phyloP scores from a whole-genome alignment of 2,329 filamentous ascomycete species.

The Zarea fungicola region DNA sequence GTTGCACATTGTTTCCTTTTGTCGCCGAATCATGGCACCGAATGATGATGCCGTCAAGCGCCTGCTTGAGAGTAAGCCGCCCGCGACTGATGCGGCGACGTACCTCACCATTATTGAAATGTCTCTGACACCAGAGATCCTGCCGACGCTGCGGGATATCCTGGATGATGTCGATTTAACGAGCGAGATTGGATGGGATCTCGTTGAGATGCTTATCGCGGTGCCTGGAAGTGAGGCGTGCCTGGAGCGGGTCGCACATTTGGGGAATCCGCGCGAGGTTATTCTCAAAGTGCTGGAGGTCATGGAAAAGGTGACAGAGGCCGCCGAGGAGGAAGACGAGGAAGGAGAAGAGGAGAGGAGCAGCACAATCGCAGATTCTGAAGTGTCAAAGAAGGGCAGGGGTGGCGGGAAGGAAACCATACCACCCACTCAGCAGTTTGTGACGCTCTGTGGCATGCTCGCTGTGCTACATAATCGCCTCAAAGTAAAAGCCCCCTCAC shows the following conservation, averaged over 20 bases:
- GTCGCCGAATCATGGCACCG: slow-evolving; percentile 23
- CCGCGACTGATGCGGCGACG: slow-evolving; percentile 61
- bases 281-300: slow-evolving; percentile 75
- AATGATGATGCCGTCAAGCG: slow-evolving; percentile 38
- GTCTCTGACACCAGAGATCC: slow-evolving; percentile 60
- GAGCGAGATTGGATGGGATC: slow-evolving; percentile 76
- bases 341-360: background rate
- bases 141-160: slow-evolving; percentile 63
- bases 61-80: slow-evolving; percentile 45
- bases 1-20: background rate
- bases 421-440: slow-evolving; percentile 49
- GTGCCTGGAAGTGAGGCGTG: slow-evolving; percentile 65
- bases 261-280: slow-evolving; percentile 77
- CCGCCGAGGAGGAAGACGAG: slow-evolving; percentile 25
- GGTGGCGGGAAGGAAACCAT: slow-evolving; percentile 31
- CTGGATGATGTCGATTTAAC: slow-evolving; percentile 64
- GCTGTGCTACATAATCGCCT: slow-evolving; percentile 68
- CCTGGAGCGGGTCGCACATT: slow-evolving; percentile 66
- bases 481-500: slow-evolving; percentile 70
- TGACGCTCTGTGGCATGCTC: slow-evolving; percentile 65
- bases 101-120: slow-evolving; percentile 76
- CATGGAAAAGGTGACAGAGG: slow-evolving; percentile 48
- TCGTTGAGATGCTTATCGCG: slow-evolving; percentile 68
- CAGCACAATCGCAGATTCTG: background rate
- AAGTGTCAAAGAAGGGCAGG: slow-evolving; percentile 1